These are phyloP conservation scores for Hemileccinum rubropunctum DNA, from an alignment of 768 basidiomycete species.

Conservation along the genomic window DNA sequence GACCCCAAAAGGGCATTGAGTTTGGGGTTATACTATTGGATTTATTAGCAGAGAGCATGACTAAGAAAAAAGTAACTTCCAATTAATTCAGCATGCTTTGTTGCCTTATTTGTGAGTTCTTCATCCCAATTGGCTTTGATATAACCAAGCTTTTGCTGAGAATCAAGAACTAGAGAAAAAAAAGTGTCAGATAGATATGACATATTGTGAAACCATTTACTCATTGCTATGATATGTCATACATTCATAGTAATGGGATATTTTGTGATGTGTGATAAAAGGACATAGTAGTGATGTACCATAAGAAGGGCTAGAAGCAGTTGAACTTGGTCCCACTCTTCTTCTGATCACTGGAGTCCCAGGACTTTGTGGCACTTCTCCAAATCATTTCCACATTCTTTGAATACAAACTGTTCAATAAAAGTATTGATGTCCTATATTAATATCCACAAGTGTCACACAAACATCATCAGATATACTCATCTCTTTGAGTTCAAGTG, in stretches of 20 bases:
- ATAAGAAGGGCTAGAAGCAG: not conserved
- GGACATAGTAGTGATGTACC: not conserved
- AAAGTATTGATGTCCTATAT: not conserved
- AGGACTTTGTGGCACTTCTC: not conserved
- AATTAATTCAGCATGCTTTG: not conserved
- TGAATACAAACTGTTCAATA: not conserved
- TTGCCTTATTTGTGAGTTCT: not conserved
- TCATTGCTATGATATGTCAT: too few species aligned
- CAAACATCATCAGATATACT: not conserved
- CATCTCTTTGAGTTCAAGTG: too few species aligned
- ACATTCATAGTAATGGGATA: not conserved
- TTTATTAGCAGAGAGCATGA: too few species aligned
- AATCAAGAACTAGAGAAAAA: constrained; percentile 1
- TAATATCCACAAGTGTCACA: not conserved
- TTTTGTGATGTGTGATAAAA: not conserved
- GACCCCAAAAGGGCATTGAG: constrained; percentile 2
- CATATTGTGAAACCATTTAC: constrained; percentile 2
- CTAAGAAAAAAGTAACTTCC: too few species aligned
- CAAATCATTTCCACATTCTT: not conserved
- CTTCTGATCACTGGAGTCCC: too few species aligned
- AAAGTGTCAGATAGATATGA: not conserved
- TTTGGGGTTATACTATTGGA: constrained; percentile 1
- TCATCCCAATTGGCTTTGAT: constrained; percentile 2
- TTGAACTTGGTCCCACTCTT: not conserved
- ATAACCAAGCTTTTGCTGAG: too few species aligned